Base-by-base conservation (phyloP, 2,329 filamentous ascomycete genomes). In the Cytospora paraplurivora region DNA sequence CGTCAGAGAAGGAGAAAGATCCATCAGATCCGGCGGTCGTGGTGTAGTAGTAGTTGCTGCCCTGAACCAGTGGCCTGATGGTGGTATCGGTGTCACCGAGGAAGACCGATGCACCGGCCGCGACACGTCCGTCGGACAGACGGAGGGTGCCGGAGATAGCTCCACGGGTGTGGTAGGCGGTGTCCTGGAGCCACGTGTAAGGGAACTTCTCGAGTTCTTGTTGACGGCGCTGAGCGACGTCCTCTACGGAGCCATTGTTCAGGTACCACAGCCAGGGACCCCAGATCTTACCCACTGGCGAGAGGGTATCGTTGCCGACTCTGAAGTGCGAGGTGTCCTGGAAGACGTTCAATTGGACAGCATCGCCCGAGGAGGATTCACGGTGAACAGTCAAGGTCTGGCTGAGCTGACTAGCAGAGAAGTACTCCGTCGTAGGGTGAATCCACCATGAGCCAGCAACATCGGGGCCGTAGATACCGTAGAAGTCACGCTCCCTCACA, bases 261-360 rank as follows among this genome's bases (percentile, higher is more conserved):
- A 77, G 67, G 68, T 77, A 78, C 77, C 77, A 78, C 7, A 79
- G 69, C 77, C 77, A 79, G 3, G 77, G 78, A 0, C 78, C 78
- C 73, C 76, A 79, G 27, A 75, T 75, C 70, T 79, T 79, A 4
- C 75, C 76, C n/a, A 76, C 69, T 37, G 73, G 67, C 66, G 76
- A 75, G 1, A 69, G 71, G 56, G 78, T 77, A 21, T 67, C 70
- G 50, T 73, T 72, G 1, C 69, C 72, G 4, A 74, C 76, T 67
- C 74, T 72, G 67, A 79, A 81, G 67, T 81, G 79, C 0, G 81
- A 57, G 15, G 64, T 83, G 38, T 81, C 82, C 67, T 84, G 81
- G 38, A 84, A 76, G 78, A 84, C 82, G 69, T 84, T 84, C 44
- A 84, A 72, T 65, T 83, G 79, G 2, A 84, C 81, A 1, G 76